A percentile compares a stretch with the other conserved stretches of the same genome.
phyloP scores from a whole-genome alignment of 1,284 basidiomycete genomes.

The Moniliella sp. region DNA sequence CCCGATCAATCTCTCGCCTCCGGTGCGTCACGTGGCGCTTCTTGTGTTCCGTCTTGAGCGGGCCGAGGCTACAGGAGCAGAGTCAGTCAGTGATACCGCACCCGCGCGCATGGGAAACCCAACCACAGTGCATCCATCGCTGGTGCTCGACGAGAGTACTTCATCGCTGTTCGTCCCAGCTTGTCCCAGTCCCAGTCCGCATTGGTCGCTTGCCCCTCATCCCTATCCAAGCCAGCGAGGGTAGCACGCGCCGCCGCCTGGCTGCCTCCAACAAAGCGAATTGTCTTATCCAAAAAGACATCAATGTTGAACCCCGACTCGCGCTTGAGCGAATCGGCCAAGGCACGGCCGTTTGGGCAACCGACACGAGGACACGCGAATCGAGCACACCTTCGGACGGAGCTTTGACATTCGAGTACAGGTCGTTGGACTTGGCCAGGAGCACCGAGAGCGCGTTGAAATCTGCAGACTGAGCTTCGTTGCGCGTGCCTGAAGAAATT shows the following conservation, averaged over 20 bases:
- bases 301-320: conserved; percentile 23
- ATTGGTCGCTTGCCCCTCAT: too few species aligned
- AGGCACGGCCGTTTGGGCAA: conserved; percentile 19
- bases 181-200: conserved; percentile 22
- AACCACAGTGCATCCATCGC: too few species aligned
- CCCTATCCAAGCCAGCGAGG: too few species aligned
- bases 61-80: conserved; percentile 25
- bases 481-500: conserved; percentile 4
- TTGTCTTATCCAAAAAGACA: conserved; percentile 11
- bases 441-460: conserved; percentile 4
- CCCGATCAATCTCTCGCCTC: conserved; percentile 1
- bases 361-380: conserved; percentile 14
- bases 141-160: conserved; percentile 11
- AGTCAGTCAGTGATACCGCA: too few species aligned
- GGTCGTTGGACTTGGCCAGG: conserved; percentile 5
- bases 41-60: conserved; percentile 13
- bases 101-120: too few species aligned
- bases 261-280: too few species aligned
- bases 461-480: conserved; percentile 3
- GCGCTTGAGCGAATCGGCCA: conserved; percentile 23
- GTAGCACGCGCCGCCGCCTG: too few species aligned
- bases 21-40: conserved; percentile 5
- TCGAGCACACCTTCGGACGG: conserved; percentile 17
- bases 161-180: conserved; percentile 9
- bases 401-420: conserved; percentile 11